phyloP scores from a whole-genome alignment of 2,329 filamentous ascomycete genomes.

The Arthrocladium fulminans region DNA sequence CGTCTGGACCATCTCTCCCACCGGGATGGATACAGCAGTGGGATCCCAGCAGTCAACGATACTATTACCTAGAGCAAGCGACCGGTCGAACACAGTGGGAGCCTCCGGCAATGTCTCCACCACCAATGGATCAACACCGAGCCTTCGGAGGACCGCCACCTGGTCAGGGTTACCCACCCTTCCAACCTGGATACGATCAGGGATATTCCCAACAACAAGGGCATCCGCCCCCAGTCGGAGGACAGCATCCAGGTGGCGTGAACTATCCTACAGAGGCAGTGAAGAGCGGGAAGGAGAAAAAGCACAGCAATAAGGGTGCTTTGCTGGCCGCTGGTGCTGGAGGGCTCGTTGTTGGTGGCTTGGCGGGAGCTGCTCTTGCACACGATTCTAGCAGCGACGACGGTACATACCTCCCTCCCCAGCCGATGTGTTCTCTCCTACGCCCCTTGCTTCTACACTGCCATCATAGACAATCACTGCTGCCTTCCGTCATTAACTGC shows the following conservation, averaged over 20 bases:
- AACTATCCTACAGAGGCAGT: background rate
- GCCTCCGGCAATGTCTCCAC: slow-evolving; percentile 25
- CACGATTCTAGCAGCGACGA: slow-evolving; percentile 12
- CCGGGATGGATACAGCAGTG: slow-evolving; percentile 40
- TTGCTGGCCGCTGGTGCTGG: slow-evolving; percentile 17
- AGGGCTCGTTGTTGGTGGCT: slow-evolving; percentile 16
- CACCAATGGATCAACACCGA: background rate
- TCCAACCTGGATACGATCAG: slow-evolving; percentile 12
- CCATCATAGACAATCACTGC: too few species aligned
- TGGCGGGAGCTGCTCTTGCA: slow-evolving; percentile 14
- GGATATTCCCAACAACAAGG: slow-evolving; percentile 9
- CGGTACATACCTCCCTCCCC: slow-evolving; percentile 7
- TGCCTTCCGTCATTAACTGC: background rate
- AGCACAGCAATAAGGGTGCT: slow-evolving; percentile 9
- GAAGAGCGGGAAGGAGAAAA: slow-evolving; percentile 8
- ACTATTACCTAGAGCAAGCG: slow-evolving; percentile 42
- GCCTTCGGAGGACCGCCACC: slow-evolving; percentile 10
- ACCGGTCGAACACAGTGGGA: slow-evolving; percentile 43
- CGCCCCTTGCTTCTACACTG: too few species aligned
- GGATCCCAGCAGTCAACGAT: slow-evolving; percentile 39
- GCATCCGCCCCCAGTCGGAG: slow-evolving; percentile 7
- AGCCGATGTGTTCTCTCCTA: background rate
- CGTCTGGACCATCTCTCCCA: slow-evolving; percentile 28
- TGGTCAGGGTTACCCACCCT: slow-evolving; percentile 6
- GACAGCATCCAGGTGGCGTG: slow-evolving; percentile 8